Evolutionary conservation across 768 basidiomycete species (phyloP), one percentile per base, ranked within the genome.

Genomic region (Tricholoma matsutake): DNA sequence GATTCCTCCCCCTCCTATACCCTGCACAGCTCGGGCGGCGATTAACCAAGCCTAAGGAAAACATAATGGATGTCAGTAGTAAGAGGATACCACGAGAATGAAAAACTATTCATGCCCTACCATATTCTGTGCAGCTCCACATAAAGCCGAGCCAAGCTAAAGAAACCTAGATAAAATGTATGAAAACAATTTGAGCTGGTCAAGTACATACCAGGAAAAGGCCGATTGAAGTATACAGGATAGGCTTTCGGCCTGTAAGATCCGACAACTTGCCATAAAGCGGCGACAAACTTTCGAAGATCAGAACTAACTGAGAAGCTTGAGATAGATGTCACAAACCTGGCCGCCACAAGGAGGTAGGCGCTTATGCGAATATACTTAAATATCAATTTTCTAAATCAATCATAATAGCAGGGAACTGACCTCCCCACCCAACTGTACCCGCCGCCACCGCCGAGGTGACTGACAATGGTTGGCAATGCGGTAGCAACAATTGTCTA

Each of bases 1-100:
- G 61, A 92, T 87, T 4, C 89, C 91, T 9, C 90, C 91, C 6
- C 90, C 91, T 25, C 92, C 92, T 31, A 94, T 85, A 8, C 92
- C 92, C 69, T 94, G 92, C 2, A 95, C 76, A 2, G 90, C 92
- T 64, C 92, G 83, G 45, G 82, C 83, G 0, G 89, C 78, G 34
- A 92, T 85, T 14, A 95, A 75, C 92, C 89, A 91, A 2, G 76
- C 81, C 79, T 81, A 60, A 49, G 43, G 14, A 14, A 39, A 25
- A 14, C 25, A 4, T 14, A 25, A 6, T 25, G 47, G 22, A 56
- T 35, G 49, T n/a, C 54, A 13, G 8, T 25, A 31, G 35, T 52
- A n/a, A 51, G 28, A 29, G 10, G 25, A 18, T n/a, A 20, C 32
- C 34, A 37, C 18, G 29, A 43, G 6, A 43, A 20, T 9, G 11